Conservation (phyloP, 306 rosid species). For the Purshia tridentata region DNA sequence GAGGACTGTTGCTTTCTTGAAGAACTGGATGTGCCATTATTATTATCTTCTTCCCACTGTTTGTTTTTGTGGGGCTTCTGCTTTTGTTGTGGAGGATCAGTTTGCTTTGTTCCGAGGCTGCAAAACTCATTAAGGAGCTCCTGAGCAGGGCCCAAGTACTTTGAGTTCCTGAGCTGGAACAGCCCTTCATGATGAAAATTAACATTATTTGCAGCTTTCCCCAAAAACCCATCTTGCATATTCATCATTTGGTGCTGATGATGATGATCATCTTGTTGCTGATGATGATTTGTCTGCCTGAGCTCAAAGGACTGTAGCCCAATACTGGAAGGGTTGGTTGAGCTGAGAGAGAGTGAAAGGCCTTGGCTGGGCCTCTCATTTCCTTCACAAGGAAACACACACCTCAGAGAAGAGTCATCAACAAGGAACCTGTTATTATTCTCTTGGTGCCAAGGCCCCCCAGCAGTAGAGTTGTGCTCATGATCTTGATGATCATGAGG, state of each 20-base stretch:
- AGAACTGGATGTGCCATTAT: constrained; percentile 31
- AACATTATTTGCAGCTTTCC: not conserved
- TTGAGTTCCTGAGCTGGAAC: constrained; percentile 56
- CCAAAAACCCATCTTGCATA: constrained; percentile 14
- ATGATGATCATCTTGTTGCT: constrained; percentile 17
- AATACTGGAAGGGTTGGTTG: constrained; percentile 62
- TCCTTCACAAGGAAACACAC: constrained; percentile 76
- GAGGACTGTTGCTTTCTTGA: constrained; percentile 41
- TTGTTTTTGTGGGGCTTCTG: constrained; percentile 46
- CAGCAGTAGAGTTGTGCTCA: not conserved
- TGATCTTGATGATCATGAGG: not conserved
- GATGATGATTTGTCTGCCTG: constrained; percentile 39
- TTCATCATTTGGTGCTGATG: too few relatives aligned
- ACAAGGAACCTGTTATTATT: constrained; percentile 41
- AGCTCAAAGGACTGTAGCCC: constrained; percentile 77
- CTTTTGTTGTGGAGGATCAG: constrained; percentile 28
- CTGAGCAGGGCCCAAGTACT: constrained; percentile 65
- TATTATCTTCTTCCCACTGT: constrained; percentile 49
- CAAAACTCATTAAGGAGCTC: constrained; percentile 84
- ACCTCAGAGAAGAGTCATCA: constrained; percentile 73
- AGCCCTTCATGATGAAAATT: constrained; percentile 34
- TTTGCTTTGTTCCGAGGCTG: constrained; percentile 59
- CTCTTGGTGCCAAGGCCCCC: constrained; percentile 46
- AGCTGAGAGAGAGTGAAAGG: constrained; percentile 80
- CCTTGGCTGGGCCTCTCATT: constrained; percentile 92